Conservation (phyloP, 169 alveolate genomes). For the Plasmodium inui region DNA sequence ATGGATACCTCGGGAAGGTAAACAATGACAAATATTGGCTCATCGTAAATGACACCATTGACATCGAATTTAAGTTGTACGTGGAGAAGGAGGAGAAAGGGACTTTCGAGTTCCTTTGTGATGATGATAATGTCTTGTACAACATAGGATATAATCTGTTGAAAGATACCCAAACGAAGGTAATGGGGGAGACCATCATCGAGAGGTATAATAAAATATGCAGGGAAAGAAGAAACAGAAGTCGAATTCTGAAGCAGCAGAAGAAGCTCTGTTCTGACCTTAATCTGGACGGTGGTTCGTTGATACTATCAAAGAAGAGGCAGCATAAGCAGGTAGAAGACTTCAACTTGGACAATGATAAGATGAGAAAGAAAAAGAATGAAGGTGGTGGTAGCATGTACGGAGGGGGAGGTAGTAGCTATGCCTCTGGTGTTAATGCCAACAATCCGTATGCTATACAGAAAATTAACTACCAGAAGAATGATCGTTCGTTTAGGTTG, state of each 20-base stretch:
- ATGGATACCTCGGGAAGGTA: constrained; percentile 50
- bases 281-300: constrained; percentile 15
- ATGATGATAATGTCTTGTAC: constrained; percentile 62
- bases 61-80: constrained; percentile 61
- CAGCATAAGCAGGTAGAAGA: constrained; percentile 64
- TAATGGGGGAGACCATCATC: constrained; percentile 36
- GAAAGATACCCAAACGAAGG: constrained; percentile 14
- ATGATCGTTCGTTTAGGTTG: constrained; percentile 60
- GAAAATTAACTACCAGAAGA: constrained; percentile 44
- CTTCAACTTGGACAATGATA: constrained; percentile 46
- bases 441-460: constrained; percentile 64
- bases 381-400: background rate
- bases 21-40: constrained; percentile 68
- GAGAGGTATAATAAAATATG: constrained; percentile 61
- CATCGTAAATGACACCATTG: constrained; percentile 42
- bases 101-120: constrained; percentile 41
- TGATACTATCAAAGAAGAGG: constrained; percentile 32
- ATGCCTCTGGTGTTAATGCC: background rate
- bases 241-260: constrained; percentile 60
- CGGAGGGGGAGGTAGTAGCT: background rate
- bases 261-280: constrained; percentile 26
- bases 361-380: constrained; percentile 33
- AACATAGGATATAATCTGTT: constrained; percentile 30
- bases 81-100: constrained; percentile 70
- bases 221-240: constrained; percentile 71